Evolutionary conservation across 1,284 basidiomycete genomes (phyloP).

Genomic region (Grifola frondosa): DNA sequence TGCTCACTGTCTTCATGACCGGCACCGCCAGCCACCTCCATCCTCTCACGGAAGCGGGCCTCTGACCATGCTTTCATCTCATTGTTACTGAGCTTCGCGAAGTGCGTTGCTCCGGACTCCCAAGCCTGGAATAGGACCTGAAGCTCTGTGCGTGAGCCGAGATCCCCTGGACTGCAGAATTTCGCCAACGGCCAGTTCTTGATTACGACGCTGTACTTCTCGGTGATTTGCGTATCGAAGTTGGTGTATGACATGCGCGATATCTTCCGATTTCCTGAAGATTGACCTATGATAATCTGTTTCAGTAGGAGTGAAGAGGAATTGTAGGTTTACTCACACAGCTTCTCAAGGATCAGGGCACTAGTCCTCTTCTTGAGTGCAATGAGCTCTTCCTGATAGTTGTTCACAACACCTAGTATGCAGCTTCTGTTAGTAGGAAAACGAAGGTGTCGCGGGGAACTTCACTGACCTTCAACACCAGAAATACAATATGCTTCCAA

Average conservation of each 20-base stretch:
- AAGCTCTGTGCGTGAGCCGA: constrained; percentile 18
- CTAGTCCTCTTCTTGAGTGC: constrained; percentile 9
- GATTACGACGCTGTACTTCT: constrained; percentile 19
- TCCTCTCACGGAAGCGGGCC: too few relatives aligned
- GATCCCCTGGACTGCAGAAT: constrained; percentile 19
- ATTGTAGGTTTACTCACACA: constrained; percentile 13
- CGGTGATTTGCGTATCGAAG: constrained; percentile 25
- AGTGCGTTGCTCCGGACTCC: constrained; percentile 7
- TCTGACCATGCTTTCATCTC: constrained; percentile 13
- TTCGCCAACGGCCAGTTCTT: constrained; percentile 26
- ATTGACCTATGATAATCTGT: constrained; percentile 4
- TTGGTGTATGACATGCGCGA: constrained; percentile 22
- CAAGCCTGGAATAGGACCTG: constrained; percentile 14
- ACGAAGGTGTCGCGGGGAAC: too few relatives aligned
- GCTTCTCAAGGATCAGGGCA: constrained; percentile 12
- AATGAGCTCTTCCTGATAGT: constrained; percentile 4
- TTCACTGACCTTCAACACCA: constrained; percentile 10
- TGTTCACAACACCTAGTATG: background rate
- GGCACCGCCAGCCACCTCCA: too few relatives aligned
- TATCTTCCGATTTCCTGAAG: constrained; percentile 7
- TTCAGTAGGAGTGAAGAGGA: background rate
- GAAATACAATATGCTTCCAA: constrained; percentile 16
- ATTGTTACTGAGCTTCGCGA: constrained; percentile 13
- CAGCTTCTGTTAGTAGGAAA: background rate
- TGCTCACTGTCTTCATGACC: too few relatives aligned